Base-by-base conservation (phyloP, 805 yeast genomes). In the Ogataea paradorogensis region DNA sequence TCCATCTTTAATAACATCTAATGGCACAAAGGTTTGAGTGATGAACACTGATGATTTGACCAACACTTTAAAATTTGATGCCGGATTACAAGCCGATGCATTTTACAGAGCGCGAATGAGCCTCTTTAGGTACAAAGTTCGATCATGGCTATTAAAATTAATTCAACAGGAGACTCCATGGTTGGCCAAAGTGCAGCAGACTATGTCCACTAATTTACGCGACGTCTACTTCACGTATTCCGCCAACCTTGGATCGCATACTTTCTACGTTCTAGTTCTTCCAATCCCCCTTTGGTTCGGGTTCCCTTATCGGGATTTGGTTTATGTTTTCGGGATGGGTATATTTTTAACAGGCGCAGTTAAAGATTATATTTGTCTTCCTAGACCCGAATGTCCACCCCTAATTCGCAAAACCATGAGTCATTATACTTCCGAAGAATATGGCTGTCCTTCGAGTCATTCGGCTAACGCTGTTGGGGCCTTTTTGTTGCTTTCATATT, bases 401-500 rank as follows among this genome's bases (percentile, higher is more conserved):
- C 62, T 91, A 29, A 86, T 82, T 56, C 72, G 99, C 53, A 80
- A 91, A 51, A 89, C 98, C 8, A 74, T 91, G 79, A 81, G 90
- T 43, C 82, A 84, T n/a, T 86, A 87, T 50, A 93, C 98, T 0
- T 76, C 95, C 3, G 78, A 83, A 53, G 99, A 91, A 60, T 91
- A 91, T 61, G 99, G 99, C 3, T 88, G 90, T 52, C 99, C 98
- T 1, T 79, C 89, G 28, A 82, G 95, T 3, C 99, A 91, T 61
- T 74, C 91, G n/a, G 95, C 97, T 24, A 93, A 91, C 62, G 96
- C 97, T 5, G 80, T 95, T 0, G 83, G 87, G 0, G 95, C 86
- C 3, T 76, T 86, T 0, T 52, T 87, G 20, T 63, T 82, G 20
- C 43, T 78, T 22, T 39, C 67, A 3, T 33, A 36, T 15, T 40